Evolutionary conservation across 2,329 filamentous ascomycete species (phyloP).

Genomic region (Paraphoma chrysanthemicola): DNA sequence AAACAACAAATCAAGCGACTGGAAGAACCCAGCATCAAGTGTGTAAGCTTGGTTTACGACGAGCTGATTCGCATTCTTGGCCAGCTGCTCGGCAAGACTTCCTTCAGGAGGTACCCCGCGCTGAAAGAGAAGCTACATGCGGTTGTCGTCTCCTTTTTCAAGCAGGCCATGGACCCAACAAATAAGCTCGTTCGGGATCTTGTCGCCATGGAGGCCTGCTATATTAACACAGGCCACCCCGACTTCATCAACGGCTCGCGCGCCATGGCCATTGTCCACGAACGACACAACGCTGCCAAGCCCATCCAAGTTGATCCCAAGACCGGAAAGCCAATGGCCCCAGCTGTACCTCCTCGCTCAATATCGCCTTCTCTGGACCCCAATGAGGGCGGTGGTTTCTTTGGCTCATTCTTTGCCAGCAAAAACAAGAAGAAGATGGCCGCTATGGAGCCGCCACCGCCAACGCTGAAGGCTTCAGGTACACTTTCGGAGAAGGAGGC

Average conservation of each 20-base stretch:
- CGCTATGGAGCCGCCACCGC: slow-evolving; percentile 96
- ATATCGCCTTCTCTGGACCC: slow-evolving; percentile 75
- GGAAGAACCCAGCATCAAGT: slow-evolving; percentile 96
- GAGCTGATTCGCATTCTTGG: slow-evolving; percentile 94
- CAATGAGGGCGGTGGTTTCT: slow-evolving; percentile 77
- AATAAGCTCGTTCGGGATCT: slow-evolving; percentile 96
- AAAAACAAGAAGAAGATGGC: slow-evolving; percentile 99
- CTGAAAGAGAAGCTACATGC: slow-evolving; percentile 97
- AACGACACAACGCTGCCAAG: slow-evolving; percentile 80
- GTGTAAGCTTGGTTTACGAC: slow-evolving; percentile 95
- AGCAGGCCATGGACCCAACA: slow-evolving; percentile 96
- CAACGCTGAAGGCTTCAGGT: slow-evolving; percentile 91
- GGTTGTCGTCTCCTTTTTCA: slow-evolving; percentile 94
- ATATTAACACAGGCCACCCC: slow-evolving; percentile 97
- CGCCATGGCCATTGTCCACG: slow-evolving; percentile 97
- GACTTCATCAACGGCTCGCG: slow-evolving; percentile 97
- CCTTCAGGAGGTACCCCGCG: slow-evolving; percentile 91
- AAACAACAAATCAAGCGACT: slow-evolving; percentile 98
- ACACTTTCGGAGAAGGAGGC: slow-evolving; percentile 92
- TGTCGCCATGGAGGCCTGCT: slow-evolving; percentile 94
- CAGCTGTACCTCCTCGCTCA: slow-evolving; percentile 71
- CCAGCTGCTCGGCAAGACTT: slow-evolving; percentile 84
- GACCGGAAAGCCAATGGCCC: slow-evolving; percentile 90
- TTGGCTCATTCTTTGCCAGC: slow-evolving; percentile 96
- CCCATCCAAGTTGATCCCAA: slow-evolving; percentile 97